Conservation (phyloP, 2,329 filamentous ascomycete genomes). For the Colletotrichum sp. region DNA sequence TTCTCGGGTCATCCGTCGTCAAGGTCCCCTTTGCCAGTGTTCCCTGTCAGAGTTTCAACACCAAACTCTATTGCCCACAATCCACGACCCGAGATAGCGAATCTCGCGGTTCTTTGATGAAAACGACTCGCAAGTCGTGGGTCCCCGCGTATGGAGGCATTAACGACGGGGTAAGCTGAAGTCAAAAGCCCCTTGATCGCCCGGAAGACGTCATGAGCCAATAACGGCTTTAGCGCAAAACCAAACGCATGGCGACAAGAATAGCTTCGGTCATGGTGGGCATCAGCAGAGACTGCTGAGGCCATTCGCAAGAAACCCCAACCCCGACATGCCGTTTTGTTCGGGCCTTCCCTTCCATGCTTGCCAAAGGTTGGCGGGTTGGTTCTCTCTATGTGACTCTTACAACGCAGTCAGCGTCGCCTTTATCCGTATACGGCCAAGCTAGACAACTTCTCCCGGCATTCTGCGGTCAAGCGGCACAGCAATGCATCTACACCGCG, state of each 20-base stretch:
- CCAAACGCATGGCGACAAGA: neutral
- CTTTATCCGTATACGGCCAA: neutral
- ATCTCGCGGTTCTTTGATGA: neutral
- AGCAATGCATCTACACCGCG: neutral
- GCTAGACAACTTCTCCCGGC: neutral
- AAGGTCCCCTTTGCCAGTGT: slow-evolving; percentile 1
- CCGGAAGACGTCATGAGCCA: slow-evolving; percentile 5
- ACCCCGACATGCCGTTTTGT: neutral
- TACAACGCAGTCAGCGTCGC: slow-evolving; percentile 7
- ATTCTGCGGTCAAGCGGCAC: slow-evolving; percentile 3
- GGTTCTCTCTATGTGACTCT: neutral
- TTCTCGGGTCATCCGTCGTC: slow-evolving; percentile 10
- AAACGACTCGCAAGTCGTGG: neutral
- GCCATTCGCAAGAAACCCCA: neutral
- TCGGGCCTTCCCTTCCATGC: neutral
- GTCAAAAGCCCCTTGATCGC: neutral
- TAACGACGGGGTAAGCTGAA: neutral
- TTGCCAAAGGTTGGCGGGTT: neutral
- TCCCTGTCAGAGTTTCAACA: slow-evolving; percentile 18
- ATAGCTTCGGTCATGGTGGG: neutral
- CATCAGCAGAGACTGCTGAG: neutral
- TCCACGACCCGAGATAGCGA: neutral
- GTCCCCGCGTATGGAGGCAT: neutral
- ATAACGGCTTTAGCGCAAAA: neutral
- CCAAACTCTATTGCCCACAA: slow-evolving; percentile 9